Base-by-base conservation (phyloP, 306 rosid species). In the Comarum palustre region DNA sequence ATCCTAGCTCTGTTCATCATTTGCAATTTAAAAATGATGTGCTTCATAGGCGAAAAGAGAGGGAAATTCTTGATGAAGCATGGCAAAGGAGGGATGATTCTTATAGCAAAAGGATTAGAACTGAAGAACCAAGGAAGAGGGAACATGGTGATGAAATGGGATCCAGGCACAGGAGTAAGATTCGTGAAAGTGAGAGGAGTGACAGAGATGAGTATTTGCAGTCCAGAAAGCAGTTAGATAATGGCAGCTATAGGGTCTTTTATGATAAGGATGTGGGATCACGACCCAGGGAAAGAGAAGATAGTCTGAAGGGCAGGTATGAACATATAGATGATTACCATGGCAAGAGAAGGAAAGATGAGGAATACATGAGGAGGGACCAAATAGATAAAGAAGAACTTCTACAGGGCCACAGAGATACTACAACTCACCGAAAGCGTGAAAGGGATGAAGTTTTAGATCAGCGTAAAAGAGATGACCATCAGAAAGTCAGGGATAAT, bases 61-160 rank as follows among this genome's bases (percentile, higher is more conserved):
- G 91, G 88, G 92, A 82, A n/a, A 86, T 72, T 83, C 76, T 82
- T 77, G 96, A 94, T 52, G 88, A 80, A 59, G 78, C 86, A 68
- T 91, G 96, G 96, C 87, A 80, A 72, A 79, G 81, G 61, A 82
- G 95, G 84, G 97, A 88, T 74, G 97, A 90, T 84, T 85, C 87
- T 82, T 89, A 85, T 83, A 78, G 68, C 81, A 86, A 93, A 79
- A 88, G 90, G 87, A 79, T 79, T 54, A 86, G 96, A 83, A 69
- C 83, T 73, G 96, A 91, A 74, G 99, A 95, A 73, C 76, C 88
- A 59, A 87, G 97, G 81, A 95, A 91, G 88, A 90, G 97, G 85
- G 99, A 84, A 47, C 88, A 79, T 59, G 75, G 80, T 78, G 86
- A 84, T 75, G 90, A 87, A 65, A 77, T 76, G 52, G 88, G 81